Evolutionary conservation across 1,139 yeast genomes (phyloP).

Genomic region (Scheffersomyces stambukii): DNA sequence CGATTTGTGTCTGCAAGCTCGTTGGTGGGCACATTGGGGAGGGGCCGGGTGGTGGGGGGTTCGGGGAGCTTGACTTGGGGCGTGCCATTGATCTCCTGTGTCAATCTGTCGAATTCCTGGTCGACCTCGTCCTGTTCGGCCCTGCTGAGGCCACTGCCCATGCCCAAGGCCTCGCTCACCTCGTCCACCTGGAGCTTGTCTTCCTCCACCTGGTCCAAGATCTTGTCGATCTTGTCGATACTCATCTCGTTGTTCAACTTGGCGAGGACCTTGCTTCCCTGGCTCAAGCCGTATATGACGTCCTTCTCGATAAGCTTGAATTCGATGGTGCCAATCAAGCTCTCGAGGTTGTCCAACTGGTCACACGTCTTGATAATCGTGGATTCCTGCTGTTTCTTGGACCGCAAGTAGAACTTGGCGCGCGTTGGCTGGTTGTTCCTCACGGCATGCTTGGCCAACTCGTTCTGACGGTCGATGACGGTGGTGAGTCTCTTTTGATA

Average conservation of each 20-base stretch:
- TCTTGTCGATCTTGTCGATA: conserved; percentile 71
- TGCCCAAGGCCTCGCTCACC: conserved; percentile 47
- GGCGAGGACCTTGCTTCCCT: conserved; percentile 74
- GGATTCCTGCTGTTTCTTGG: conserved; percentile 77
- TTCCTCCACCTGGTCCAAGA: conserved; percentile 82
- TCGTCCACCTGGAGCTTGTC: conserved; percentile 76
- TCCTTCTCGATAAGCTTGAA: conserved; percentile 86
- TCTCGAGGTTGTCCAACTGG: conserved; percentile 76
- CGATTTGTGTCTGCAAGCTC: conserved; percentile 4
- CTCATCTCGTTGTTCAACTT: conserved; percentile 76
- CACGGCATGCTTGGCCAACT: conserved; percentile 56
- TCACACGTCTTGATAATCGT: conserved; percentile 64
- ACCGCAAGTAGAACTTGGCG: conserved; percentile 70
- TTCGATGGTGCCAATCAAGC: conserved; percentile 71
- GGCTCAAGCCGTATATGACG: conserved; percentile 70
- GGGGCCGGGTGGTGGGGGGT: conserved; percentile 14
- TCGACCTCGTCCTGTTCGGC: conserved; percentile 65
- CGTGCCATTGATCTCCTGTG: conserved; percentile 34
- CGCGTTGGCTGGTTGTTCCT: conserved; percentile 48
- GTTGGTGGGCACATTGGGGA: conserved; percentile 17
- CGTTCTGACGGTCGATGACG: conserved; percentile 52
- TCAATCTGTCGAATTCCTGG: conserved; percentile 52
- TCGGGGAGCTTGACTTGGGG: conserved; percentile 15
- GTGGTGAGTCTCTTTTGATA: conserved; percentile 61
- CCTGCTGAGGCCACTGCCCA: conserved; percentile 39